Evolutionary conservation across 192 early-diverging fungal genomes (phyloP), one percentile per base, ranked within the genome.

Genomic region (Podila minutissima): DNA sequence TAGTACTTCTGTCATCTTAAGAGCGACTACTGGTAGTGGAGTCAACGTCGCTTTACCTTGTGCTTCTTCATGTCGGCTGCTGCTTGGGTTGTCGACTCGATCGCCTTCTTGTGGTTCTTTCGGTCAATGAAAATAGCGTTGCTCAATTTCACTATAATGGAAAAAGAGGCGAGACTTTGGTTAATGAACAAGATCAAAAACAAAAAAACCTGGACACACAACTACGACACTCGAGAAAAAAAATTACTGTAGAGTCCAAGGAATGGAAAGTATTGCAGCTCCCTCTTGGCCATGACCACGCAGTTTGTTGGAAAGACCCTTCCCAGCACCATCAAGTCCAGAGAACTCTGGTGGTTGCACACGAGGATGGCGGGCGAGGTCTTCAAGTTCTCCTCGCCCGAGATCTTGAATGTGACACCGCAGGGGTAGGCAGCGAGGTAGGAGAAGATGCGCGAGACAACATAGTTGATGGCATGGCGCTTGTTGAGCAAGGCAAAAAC

Each of bases 111-210:
- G 59, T 87, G 88, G 86, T 98, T 97, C 64, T 89, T 89, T 49
- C 95, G 91, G 84, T 93, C 90, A 58, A 97, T 93, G 76, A 98
- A 98, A 53, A 98, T 90, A 70, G 94, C 93, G 65, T 92, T 91
- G 26, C 91, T 93, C 15, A 95, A 68, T 26, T 82, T 87, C 92
- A 96, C 91, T 93, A 74, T 60, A 50, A 20, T 24, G 1, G 46
- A 46, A 26, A 62, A 41, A 59, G 59, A 31, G 24, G n/a, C 5
- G 24, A 24, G 6, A 26, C 15, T 19, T 37, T 50, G 64, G 48
- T 66, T 29, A 46, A 51, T 49, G 3, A 55, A n/a, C 17, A 20
- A 63, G 33, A 37, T 38, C 35, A 32, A 48, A 35, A 32, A 19
- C 46, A 33, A 53, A 53, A 28, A 48, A 26, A 48, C 32, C 26